Evolutionary conservation across 2,329 filamentous ascomycete genomes (phyloP).

Genomic region (Botrytis porri): DNA sequence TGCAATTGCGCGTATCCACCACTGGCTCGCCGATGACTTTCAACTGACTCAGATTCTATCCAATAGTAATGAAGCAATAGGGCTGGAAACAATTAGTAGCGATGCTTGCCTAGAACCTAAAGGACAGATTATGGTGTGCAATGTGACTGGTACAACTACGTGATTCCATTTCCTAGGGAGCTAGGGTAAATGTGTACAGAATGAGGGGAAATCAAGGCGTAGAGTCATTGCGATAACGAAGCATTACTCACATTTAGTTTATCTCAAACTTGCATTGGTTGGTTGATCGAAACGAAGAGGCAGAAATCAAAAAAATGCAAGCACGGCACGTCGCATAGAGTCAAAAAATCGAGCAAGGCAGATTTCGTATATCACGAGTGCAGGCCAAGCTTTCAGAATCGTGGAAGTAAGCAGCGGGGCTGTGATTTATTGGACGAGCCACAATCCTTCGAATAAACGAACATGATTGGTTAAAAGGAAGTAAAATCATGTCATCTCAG

Average conservation of each 20-base stretch:
- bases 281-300: background rate
- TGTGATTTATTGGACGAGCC: conserved; percentile 2
- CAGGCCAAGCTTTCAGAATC: background rate
- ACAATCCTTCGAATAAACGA: background rate
- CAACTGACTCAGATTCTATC: background rate
- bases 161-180: background rate
- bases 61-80: conserved; percentile 4
- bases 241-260: background rate
- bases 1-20: background rate
- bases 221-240: conserved; percentile 11
- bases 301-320: conserved; percentile 4
- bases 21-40: background rate
- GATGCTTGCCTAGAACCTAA: conserved; percentile 16
- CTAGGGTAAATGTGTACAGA: background rate
- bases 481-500: background rate
- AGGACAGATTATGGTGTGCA: background rate
- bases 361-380: background rate
- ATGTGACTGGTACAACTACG: conserved; percentile 1
- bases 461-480: background rate
- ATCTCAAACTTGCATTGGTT: background rate
- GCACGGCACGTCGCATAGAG: background rate
- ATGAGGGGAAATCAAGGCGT: conserved; percentile 11
- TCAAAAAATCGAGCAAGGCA: background rate
- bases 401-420: background rate
- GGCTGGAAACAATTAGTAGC: background rate